Evolutionary conservation across 768 basidiomycete species (phyloP).

Genomic region (Leccinum sublutescens): DNA sequence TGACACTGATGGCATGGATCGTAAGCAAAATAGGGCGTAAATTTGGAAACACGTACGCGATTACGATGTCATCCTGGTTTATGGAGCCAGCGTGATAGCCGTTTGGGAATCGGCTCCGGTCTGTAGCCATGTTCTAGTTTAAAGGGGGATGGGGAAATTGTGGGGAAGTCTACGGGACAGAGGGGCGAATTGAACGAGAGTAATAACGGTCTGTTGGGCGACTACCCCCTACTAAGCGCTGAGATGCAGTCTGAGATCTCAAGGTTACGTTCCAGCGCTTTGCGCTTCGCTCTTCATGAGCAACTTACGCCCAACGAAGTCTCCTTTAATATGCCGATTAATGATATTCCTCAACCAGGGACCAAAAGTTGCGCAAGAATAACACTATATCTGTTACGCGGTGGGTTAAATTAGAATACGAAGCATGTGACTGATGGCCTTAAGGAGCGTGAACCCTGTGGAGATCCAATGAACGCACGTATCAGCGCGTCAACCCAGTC

Average conservation of each 20-base stretch:
- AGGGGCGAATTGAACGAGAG: neutral
- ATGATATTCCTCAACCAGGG: neutral
- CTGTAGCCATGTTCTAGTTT: neutral
- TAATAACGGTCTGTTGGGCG: neutral
- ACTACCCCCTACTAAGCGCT: neutral
- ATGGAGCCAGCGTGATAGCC: neutral
- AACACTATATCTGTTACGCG: neutral
- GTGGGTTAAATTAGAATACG: too few relatives aligned
- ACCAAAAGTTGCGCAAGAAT: neutral
- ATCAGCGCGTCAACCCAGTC: neutral
- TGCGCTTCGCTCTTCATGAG: neutral
- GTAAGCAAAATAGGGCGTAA: neutral
- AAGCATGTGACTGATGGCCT: neutral
- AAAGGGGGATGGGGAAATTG: neutral
- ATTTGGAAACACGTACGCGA: constrained; percentile 12
- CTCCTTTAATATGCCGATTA: neutral
- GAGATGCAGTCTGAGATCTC: neutral
- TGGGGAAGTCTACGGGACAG: neutral
- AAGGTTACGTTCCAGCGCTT: neutral
- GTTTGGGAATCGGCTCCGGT: neutral
- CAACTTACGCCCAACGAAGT: neutral
- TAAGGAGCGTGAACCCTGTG: neutral
- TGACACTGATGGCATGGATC: constrained; percentile 6
- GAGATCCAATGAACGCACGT: too few relatives aligned
- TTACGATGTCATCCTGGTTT: constrained; percentile 12